Conservation (phyloP, 2,329 filamentous ascomycete genomes). For the Fusarium proliferatum region DNA sequence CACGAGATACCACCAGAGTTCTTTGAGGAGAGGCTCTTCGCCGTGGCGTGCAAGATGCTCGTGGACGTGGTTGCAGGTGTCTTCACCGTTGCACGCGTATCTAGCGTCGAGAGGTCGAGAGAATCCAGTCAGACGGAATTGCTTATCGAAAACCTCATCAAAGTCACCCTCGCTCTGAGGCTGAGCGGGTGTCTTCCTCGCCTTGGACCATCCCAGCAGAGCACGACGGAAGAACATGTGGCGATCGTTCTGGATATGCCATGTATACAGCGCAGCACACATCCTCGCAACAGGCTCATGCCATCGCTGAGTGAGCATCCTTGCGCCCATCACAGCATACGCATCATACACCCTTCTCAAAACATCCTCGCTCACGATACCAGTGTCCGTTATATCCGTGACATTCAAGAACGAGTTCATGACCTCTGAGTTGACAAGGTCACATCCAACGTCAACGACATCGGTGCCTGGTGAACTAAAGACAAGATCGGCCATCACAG, state of each 20-base stretch:
- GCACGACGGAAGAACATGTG: slow-evolving; percentile 49
- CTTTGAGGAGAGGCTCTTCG: slow-evolving; percentile 26
- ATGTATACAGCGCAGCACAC: slow-evolving; percentile 47
- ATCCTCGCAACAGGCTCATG: slow-evolving; percentile 48
- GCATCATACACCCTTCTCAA: slow-evolving; percentile 37
- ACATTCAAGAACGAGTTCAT: slow-evolving; percentile 43
- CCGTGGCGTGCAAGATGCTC: slow-evolving; percentile 3
- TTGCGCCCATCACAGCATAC: slow-evolving; percentile 39
- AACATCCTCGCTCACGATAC: slow-evolving; percentile 31
- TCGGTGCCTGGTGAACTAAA: slow-evolving; percentile 43
- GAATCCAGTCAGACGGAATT: slow-evolving; percentile 44
- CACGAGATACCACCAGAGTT: slow-evolving; percentile 37
- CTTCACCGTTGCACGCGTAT: slow-evolving; percentile 29
- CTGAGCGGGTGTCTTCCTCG: slow-evolving; percentile 41
- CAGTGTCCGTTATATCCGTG: slow-evolving; percentile 34
- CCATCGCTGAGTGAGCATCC: slow-evolving; percentile 48
- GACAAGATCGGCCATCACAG: slow-evolving; percentile 40
- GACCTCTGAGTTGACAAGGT: slow-evolving; percentile 39
- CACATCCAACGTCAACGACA: slow-evolving; percentile 39
- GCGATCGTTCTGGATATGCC: slow-evolving; percentile 49
- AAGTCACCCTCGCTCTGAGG: slow-evolving; percentile 46
- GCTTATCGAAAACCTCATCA: slow-evolving; percentile 47
- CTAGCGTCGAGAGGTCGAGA: slow-evolving; percentile 32
- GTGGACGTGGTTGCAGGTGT: slow-evolving; percentile 32
- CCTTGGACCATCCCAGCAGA: slow-evolving; percentile 45